Conservation (phyloP, 2,329 filamentous ascomycete species). For the Claviceps monticola region DNA sequence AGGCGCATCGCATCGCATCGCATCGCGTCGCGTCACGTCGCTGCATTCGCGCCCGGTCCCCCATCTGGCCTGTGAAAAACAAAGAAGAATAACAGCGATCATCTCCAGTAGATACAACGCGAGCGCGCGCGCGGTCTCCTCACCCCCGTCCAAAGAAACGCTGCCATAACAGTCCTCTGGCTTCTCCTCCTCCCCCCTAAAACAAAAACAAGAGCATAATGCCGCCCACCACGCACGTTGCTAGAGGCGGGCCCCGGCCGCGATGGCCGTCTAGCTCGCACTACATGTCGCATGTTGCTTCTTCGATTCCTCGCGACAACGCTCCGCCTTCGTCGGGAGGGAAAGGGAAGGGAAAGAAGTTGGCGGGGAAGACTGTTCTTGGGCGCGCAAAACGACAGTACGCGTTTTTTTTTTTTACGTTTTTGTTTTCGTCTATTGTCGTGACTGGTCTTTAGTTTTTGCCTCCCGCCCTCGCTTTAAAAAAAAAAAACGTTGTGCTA, state of each 20-base stretch:
- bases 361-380: conserved; percentile 3
- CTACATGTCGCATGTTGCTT: too few species aligned
- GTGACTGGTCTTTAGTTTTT: background rate
- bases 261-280: background rate
- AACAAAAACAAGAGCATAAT: background rate
- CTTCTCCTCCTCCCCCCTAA: background rate
- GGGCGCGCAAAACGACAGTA: conserved; percentile 2
- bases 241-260: background rate
- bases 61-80: too few species aligned
- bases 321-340: background rate
- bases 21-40: background rate
- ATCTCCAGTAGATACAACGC: too few species aligned
- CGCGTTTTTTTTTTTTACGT: background rate
- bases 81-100: too few species aligned
- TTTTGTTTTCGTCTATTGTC: background rate
- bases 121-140: background rate
- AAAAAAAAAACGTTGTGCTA: background rate
- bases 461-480: too few species aligned
- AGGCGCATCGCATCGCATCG: background rate
- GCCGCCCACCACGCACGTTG: background rate
- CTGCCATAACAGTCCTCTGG: background rate
- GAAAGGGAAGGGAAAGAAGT: background rate
- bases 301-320: background rate
- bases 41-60: too few species aligned
- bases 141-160: background rate